A percentile compares a stretch with the other conserved stretches of the same genome.
phyloP scores from a whole-genome alignment of 2,329 filamentous ascomycete genomes.

The Scortechinia acanthostroma region DNA sequence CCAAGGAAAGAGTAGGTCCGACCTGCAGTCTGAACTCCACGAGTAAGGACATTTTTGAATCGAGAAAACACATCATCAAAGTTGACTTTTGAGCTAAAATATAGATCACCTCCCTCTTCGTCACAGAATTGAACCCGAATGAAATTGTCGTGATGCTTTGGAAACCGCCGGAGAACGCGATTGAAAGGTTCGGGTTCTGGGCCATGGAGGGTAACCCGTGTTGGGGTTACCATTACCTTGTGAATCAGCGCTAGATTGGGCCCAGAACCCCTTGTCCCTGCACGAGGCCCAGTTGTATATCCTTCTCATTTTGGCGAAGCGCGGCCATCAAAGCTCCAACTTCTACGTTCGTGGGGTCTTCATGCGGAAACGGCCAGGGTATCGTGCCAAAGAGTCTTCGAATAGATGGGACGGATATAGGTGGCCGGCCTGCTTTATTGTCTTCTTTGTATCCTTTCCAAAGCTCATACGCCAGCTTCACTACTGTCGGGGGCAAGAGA shows the following conservation, averaged over 20 bases:
- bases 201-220: slow-evolving; percentile 44
- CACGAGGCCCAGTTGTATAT: not conserved
- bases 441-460: slow-evolving; percentile 15
- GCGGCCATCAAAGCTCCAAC: slow-evolving; percentile 13
- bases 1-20: slow-evolving; percentile 62
- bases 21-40: slow-evolving; percentile 57
- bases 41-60: slow-evolving; percentile 50
- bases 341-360: slow-evolving; percentile 4
- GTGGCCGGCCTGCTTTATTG: slow-evolving; percentile 13
- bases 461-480: slow-evolving; percentile 35
- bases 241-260: not conserved
- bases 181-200: slow-evolving; percentile 65
- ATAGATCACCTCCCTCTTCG: slow-evolving; percentile 61
- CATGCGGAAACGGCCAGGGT: not conserved
- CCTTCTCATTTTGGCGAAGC: slow-evolving; percentile 5
- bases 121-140: slow-evolving; percentile 68
- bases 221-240: slow-evolving; percentile 46
- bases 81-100: slow-evolving; percentile 40
- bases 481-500: slow-evolving; percentile 44
- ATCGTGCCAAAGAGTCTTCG: slow-evolving; percentile 16
- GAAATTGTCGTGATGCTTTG: slow-evolving; percentile 52
- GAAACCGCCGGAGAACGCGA: slow-evolving; percentile 62
- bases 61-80: slow-evolving; percentile 43
- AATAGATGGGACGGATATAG: slow-evolving; percentile 38
- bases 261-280: not conserved